Conservation (phyloP, 2,329 filamentous ascomycete genomes). For the Cercospora sesami region DNA sequence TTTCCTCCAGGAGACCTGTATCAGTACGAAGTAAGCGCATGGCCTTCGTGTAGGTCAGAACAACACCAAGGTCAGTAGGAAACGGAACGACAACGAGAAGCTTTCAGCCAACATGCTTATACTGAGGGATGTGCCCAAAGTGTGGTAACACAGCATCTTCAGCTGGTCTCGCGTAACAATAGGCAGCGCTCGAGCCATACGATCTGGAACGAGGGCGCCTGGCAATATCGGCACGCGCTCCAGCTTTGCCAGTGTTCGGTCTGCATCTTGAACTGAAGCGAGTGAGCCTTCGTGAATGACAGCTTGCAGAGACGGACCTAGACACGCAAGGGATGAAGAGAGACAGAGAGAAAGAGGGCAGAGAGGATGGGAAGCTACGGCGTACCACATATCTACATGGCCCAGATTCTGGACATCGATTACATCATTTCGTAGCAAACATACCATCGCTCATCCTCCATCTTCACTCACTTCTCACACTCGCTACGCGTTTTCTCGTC, state of each 20-base stretch:
- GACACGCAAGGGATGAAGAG: too few relatives aligned
- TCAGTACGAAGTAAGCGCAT: not conserved
- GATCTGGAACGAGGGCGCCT: too few relatives aligned
- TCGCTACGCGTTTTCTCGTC: constrained; percentile 3
- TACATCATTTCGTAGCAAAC: not conserved
- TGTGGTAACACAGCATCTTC: not conserved
- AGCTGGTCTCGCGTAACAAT: not conserved
- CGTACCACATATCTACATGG: too few relatives aligned
- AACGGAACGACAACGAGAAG: not conserved
- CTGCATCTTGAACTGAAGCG: not conserved
- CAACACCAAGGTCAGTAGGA: not conserved
- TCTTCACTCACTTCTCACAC: not conserved
- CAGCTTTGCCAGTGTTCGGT: not conserved
- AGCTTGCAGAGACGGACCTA: too few relatives aligned
- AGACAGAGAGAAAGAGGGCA: too few relatives aligned
- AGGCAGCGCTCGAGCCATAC: not conserved
- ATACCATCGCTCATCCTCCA: not conserved
- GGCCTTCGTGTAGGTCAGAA: not conserved
- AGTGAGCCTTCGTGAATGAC: too few relatives aligned
- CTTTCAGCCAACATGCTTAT: not conserved
- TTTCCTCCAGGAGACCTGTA: not conserved
- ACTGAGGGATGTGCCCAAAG: not conserved
- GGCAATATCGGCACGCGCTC: not conserved
- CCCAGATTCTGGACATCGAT: not conserved
- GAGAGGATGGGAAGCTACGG: too few relatives aligned